Evolutionary conservation across 768 basidiomycete genomes (phyloP), one percentile per base, ranked within the genome.

Genomic region (Boletellus ananas): DNA sequence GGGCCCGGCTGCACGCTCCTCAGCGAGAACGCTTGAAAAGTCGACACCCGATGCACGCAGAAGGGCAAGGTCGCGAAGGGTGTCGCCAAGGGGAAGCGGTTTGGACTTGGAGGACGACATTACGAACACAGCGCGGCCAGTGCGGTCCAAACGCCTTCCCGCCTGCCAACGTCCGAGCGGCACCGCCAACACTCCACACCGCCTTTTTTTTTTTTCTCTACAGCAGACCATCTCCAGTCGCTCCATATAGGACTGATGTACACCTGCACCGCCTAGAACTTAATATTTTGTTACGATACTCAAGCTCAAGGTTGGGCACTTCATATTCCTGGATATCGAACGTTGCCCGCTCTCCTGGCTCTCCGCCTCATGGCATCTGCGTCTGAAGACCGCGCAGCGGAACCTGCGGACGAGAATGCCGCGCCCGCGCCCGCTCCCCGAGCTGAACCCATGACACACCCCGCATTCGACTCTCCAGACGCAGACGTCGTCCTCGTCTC

Each of bases 11-110:
- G 50, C 16, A 23, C 44, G 35, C 3, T 47, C 23, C 6, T 45
- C 21, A 12, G 67, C 31, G 21, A 75, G 62, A 31, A 73, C 44
- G 9, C 41, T 48, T 6, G 70, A 59, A 16, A 79, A 56, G 52
- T 76, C 70, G 39, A 78, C 51, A 20, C 77, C 79, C 10, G 83
- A 80, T 23, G 80, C 79, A 35, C 84, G 79, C 17, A 90, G 70
- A 29, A 87, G 66, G 6, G 88, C 87, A 20, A 91, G 78, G 66
- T 91, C 89, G 12, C 77, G 83, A 34, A 90, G 74, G 7, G 80
- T 81, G 49, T 81, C 76, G 21, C 58, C 47, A 38, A 88, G 73
- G 7, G 80, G 70, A 36, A 90, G 72, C 12, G 81, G 77, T 47
- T 61, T 64, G 23, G 59, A 47, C 70, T 69, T 72, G 72, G 56